Evolutionary conservation across 768 basidiomycete genomes (phyloP).

Genomic region (Ramaria sp.): DNA sequence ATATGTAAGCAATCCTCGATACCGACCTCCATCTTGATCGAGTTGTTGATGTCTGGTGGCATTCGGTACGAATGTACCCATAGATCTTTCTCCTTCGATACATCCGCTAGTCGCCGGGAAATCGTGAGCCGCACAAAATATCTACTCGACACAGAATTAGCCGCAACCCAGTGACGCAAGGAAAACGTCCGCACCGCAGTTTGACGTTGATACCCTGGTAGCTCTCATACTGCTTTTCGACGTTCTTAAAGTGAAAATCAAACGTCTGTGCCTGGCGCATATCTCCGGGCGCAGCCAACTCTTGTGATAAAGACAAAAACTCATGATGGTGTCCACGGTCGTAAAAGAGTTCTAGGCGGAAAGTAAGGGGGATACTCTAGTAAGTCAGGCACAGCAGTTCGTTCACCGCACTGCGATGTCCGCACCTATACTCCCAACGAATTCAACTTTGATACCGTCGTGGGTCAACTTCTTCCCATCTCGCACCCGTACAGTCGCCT

Average conservation of each 20-base stretch:
- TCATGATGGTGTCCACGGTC: constrained; percentile 98
- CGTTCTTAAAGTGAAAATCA: constrained; percentile 97
- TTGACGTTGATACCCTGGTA: constrained; percentile 99
- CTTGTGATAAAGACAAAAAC: constrained; percentile 91
- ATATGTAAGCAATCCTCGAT: constrained; percentile 99
- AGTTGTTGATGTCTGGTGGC: constrained; percentile 96
- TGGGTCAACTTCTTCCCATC: constrained; percentile 94
- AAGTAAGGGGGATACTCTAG: background rate
- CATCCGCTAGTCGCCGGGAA: constrained; percentile 86
- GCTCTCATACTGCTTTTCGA: constrained; percentile 98
- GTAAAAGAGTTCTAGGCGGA: constrained; percentile 71
- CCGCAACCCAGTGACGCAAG: background rate
- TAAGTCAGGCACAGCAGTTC: background rate
- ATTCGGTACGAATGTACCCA: constrained; percentile 99
- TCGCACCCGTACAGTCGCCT: constrained; percentile 81
- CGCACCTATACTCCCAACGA: constrained; percentile 90
- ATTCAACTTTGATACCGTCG: constrained; percentile 96
- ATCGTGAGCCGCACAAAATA: constrained; percentile 90
- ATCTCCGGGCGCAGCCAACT: constrained; percentile 92
- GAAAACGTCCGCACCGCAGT: constrained; percentile 56
- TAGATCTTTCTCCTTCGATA: constrained; percentile 83
- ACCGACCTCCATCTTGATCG: constrained; percentile 99
- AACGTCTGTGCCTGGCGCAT: constrained; percentile 94
- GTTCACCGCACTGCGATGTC: constrained; percentile 1
- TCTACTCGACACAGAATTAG: constrained; percentile 28